phyloP scores from a whole-genome alignment of 2,329 filamentous ascomycete genomes.

The Fonsecaea erecta region DNA sequence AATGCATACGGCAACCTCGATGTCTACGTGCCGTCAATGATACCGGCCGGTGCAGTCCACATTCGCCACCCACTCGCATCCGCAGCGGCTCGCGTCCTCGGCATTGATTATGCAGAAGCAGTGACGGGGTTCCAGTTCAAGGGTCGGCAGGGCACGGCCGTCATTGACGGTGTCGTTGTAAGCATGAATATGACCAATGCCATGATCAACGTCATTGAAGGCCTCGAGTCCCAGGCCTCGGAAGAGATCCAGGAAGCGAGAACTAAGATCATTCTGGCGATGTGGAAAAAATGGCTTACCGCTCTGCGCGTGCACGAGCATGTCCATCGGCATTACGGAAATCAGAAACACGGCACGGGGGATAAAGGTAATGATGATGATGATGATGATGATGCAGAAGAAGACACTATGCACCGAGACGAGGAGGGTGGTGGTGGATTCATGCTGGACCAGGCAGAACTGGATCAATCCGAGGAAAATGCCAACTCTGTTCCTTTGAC shows the following conservation, averaged over 20 bases:
- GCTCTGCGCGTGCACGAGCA: conserved; percentile 73
- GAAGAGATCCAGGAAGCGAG: conserved; percentile 64
- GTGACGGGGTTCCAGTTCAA: conserved; percentile 89
- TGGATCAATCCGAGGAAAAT: background rate
- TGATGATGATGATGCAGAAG: conserved; percentile 43
- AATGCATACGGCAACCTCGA: conserved; percentile 68
- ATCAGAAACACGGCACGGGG: conserved; percentile 29
- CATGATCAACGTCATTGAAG: conserved; percentile 69
- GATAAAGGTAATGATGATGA: no score
- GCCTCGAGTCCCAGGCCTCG: conserved; percentile 68
- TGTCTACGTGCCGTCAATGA: conserved; percentile 67
- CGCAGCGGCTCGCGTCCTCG: conserved; percentile 66
- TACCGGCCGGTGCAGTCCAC: conserved; percentile 64
- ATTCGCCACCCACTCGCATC: conserved; percentile 60
- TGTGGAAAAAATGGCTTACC: conserved; percentile 65
- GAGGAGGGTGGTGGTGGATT: conserved; percentile 47
- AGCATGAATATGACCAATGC: conserved; percentile 73
- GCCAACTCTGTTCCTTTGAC: background rate
- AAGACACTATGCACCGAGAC: conserved; percentile 42
- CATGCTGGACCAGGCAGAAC: conserved; percentile 41
- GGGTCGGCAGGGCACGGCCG: conserved; percentile 81
- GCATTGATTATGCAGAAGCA: conserved; percentile 85
- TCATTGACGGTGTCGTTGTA: conserved; percentile 78
- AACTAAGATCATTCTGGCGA: conserved; percentile 54
- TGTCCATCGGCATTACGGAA: conserved; percentile 62